Conservation (phyloP, 768 basidiomycete species). For the Mycena vulgaris region DNA sequence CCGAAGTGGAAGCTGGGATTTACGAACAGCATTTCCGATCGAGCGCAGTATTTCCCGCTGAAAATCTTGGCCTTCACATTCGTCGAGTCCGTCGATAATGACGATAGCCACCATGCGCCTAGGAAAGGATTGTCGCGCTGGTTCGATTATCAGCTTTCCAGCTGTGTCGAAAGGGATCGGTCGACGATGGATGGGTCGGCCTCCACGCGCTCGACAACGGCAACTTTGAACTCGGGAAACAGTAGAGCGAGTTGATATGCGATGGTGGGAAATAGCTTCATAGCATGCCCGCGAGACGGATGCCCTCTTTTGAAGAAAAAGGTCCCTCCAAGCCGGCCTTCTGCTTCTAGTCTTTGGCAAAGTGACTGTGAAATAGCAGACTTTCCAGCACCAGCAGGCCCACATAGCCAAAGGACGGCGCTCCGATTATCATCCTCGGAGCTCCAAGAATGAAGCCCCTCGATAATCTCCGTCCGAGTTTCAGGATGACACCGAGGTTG, state of each 20-base stretch:
- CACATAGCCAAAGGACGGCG: constrained; percentile 40
- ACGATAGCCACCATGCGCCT: not conserved
- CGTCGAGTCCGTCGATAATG: constrained; percentile 39
- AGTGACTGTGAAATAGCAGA: constrained; percentile 50
- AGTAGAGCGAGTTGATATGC: constrained; percentile 27
- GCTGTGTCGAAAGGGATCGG: not conserved
- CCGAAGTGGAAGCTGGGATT: constrained; percentile 16
- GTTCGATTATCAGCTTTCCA: not conserved
- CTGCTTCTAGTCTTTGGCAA: constrained; percentile 39
- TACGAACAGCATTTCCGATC: constrained; percentile 11
- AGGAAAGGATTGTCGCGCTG: too few species aligned
- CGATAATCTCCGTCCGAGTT: constrained; percentile 3
- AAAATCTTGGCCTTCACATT: not conserved
- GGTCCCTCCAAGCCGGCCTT: constrained; percentile 27
- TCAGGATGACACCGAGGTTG: too few species aligned
- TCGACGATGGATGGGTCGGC: constrained; percentile 8
- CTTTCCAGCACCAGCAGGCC: constrained; percentile 49
- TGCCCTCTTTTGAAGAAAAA: constrained; percentile 7
- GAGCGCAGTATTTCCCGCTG: constrained; percentile 38
- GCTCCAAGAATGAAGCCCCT: not conserved
- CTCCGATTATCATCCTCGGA: constrained; percentile 8
- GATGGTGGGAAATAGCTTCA: constrained; percentile 38
- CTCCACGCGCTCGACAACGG: not conserved
- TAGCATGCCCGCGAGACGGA: constrained; percentile 4
- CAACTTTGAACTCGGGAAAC: not conserved